These are phyloP conservation scores for Candida berthetii DNA, from an alignment of 805 yeast genomes.

Conservation along the genomic window DNA sequence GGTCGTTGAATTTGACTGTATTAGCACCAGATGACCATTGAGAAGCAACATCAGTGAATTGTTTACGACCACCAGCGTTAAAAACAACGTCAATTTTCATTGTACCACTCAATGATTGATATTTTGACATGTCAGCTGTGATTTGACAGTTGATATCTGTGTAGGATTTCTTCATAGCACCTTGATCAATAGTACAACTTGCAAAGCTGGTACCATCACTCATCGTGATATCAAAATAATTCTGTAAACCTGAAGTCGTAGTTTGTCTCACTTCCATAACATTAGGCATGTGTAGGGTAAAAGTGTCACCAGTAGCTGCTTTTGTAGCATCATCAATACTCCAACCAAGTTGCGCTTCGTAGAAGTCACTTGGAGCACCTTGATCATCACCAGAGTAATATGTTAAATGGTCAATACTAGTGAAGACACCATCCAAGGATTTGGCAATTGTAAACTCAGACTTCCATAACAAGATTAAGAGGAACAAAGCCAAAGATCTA, in stretches of 20 bases:
- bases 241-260: not conserved
- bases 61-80: slow-evolving; percentile 9
- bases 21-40: slow-evolving; percentile 8
- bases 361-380: slow-evolving; percentile 6
- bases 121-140: slow-evolving; percentile 4
- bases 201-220: slow-evolving; percentile 6
- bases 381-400: not conserved
- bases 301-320: slow-evolving; percentile 9
- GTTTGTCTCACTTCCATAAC: slow-evolving; percentile 9
- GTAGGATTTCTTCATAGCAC: slow-evolving; percentile 4
- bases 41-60: slow-evolving; percentile 4
- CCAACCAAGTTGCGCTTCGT: slow-evolving; percentile 4
- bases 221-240: not conserved
- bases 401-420: not conserved
- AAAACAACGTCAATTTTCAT: slow-evolving; percentile 3
- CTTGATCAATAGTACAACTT: slow-evolving; percentile 7
- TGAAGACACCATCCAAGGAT: not conserved
- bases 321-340: slow-evolving; percentile 2
- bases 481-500: no score
- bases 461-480: no score
- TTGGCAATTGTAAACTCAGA: not conserved
- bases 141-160: slow-evolving; percentile 6
- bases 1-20: slow-evolving; percentile 9
- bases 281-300: slow-evolving; percentile 8
- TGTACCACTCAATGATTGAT: slow-evolving; percentile 4